Base-by-base conservation (phyloP, 352 stramenopile species). In the Phytopythium delawarense region DNA sequence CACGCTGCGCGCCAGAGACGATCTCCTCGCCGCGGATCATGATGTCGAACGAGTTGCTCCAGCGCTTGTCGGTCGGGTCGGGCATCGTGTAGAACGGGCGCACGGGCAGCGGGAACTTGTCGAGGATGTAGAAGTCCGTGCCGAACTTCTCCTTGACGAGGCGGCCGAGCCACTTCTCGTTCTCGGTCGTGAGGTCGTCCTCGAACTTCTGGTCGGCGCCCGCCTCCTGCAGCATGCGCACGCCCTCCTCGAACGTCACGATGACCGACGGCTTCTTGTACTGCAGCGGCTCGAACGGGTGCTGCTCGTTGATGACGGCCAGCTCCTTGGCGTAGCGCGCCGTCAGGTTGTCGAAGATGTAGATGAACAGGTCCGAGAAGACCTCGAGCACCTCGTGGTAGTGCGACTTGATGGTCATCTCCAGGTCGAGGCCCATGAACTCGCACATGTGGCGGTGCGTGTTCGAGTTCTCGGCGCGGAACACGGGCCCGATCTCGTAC, bases 81-180 rank as follows among this genome's bases (percentile, higher is more conserved):
- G 97, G 97, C 98, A 99, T 99, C 54, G 97, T 99, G 88, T 99
- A 99, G 79, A 99, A 99, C 60, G 98, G 97, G 75, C 98, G 91
- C 65, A 99, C 96, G 28, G 85, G 71, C n/a, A 99, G 72, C 35
- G 98, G 98, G 84, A 99, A 99, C 86, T 99, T 99, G 91, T 99
- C 97, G 76, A 99, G 92, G 61, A 99, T 99, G 87, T 98, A 99
- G 74, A 99, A 99, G 80, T 99, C 98, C 63, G 97, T 99, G 57
- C 93, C 91, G 74, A 99, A 99, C 85, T 99, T 99, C 57, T 97
- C 92, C 72, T 96, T 96, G 18, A 99, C 94, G 46, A 98, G 83
- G 51, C 84, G 76, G 58, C 97, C 96, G 44, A 99, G 92, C 67
- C 91, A 96, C 81, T 99, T 99, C 76, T 99, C 98, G 74, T 99